These are phyloP conservation scores for Ogataea ramenticola DNA, from an alignment of 805 yeast genomes.

Conservation along the genomic window DNA sequence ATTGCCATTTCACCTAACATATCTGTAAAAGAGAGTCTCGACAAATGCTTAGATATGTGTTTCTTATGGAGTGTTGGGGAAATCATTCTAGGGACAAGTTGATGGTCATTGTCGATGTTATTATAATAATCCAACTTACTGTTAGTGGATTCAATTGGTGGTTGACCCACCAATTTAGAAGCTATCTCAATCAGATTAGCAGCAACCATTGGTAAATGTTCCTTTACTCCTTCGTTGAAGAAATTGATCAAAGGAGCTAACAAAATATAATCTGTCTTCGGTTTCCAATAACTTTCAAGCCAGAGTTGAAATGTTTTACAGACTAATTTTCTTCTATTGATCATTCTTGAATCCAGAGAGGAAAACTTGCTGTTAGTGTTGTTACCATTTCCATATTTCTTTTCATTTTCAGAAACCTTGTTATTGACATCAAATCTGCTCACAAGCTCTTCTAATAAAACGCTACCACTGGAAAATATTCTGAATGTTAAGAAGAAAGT, in stretches of 20 bases:
- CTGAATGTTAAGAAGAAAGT: conserved; percentile 75
- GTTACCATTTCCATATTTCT: not conserved
- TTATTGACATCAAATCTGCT: conserved; percentile 52
- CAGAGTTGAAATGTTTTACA: conserved; percentile 69
- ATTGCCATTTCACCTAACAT: conserved; percentile 21
- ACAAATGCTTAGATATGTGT: conserved; percentile 19
- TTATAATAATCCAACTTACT: conserved; percentile 25
- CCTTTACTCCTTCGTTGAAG: conserved; percentile 69
- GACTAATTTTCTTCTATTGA: conserved; percentile 59
- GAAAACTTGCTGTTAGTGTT: conserved; percentile 24
- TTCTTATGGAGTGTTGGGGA: conserved; percentile 26
- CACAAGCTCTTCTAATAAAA: conserved; percentile 61
- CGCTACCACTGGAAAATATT: conserved; percentile 59
- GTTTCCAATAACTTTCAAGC: conserved; percentile 89
- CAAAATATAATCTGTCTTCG: conserved; percentile 47
- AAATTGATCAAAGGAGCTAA: conserved; percentile 70
- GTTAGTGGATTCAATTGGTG: conserved; percentile 37
- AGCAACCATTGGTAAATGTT: conserved; percentile 56
- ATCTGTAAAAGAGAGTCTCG: conserved; percentile 14
- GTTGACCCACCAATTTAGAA: conserved; percentile 49
- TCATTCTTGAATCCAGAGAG: conserved; percentile 36
- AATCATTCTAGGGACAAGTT: conserved; percentile 48
- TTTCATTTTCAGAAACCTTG: conserved; percentile 23
- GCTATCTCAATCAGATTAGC: conserved; percentile 55
- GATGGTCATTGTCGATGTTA: conserved; percentile 31